Percentiles rank a stretch among this genome's conserved stretches.
Evolutionary conservation across 768 basidiomycete species (phyloP).

Genomic region (Amanita muscaria): DNA sequence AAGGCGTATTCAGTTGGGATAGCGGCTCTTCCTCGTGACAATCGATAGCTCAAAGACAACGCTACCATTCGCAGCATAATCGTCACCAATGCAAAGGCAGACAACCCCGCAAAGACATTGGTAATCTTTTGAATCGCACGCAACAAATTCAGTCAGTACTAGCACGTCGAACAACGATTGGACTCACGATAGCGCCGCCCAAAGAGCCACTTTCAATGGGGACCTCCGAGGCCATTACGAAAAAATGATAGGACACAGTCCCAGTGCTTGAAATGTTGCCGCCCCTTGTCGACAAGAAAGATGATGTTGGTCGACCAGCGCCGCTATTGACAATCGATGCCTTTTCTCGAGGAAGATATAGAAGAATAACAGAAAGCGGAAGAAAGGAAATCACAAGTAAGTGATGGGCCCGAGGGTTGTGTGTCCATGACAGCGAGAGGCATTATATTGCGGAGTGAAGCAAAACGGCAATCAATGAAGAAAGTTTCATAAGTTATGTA

Average conservation of each 20-base stretch:
- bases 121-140: constrained; percentile 26
- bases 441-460: no score
- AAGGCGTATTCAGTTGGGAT: constrained; percentile 44
- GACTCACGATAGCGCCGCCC: constrained; percentile 29
- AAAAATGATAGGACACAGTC: background rate
- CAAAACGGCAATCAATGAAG: no score
- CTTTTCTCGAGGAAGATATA: background rate
- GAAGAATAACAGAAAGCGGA: background rate
- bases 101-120: constrained; percentile 44
- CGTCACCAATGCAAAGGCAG: constrained; percentile 42
- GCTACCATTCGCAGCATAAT: constrained; percentile 41
- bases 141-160: background rate
- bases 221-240: background rate
- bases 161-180: background rate
- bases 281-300: background rate
- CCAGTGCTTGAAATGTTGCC: background rate
- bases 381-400: background rate
- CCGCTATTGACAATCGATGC: background rate
- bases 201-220: background rate
- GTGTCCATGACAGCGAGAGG: background rate
- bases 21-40: constrained; percentile 17
- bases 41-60: constrained; percentile 30
- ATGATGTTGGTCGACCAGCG: background rate
- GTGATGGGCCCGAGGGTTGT: background rate
- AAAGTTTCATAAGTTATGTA: no score